Percentiles rank a stretch among this genome's conserved stretches.
Conservation (phyloP, 2,329 filamentous ascomycete species). For the Kalmusia sp. region DNA sequence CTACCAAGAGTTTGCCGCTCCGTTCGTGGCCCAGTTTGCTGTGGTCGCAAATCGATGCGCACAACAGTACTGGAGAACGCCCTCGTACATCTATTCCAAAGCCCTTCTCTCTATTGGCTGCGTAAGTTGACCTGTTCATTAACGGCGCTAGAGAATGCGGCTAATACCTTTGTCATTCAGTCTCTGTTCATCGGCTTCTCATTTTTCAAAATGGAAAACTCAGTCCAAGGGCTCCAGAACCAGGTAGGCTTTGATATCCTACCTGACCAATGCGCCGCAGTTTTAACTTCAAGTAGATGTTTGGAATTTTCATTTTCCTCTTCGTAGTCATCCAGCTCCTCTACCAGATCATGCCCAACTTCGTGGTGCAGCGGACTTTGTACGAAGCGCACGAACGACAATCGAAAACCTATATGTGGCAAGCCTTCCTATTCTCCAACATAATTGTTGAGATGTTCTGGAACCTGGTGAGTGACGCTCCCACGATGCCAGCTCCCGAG, state of each 20-base stretch:
- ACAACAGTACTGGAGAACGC: conserved; percentile 91
- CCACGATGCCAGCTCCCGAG: conserved; percentile 35
- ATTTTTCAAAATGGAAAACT: conserved; percentile 75
- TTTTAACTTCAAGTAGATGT: conserved; percentile 58
- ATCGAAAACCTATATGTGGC: conserved; percentile 84
- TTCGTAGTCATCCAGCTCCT: conserved; percentile 82
- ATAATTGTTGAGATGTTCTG: conserved; percentile 86
- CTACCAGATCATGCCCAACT: conserved; percentile 85
- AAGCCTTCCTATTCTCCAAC: conserved; percentile 82
- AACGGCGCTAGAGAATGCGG: neutral
- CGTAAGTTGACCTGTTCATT: conserved; percentile 19
- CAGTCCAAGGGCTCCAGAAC: conserved; percentile 81
- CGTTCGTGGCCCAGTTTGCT: conserved; percentile 71
- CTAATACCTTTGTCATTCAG: neutral
- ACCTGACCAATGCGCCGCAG: neutral
- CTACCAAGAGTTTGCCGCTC: conserved; percentile 81
- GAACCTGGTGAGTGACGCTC: conserved; percentile 61
- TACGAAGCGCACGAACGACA: conserved; percentile 87
- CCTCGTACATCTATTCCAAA: conserved; percentile 89
- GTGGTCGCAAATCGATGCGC: conserved; percentile 78
- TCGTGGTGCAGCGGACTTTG: conserved; percentile 79
- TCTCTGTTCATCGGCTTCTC: conserved; percentile 82
- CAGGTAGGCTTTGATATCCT: conserved; percentile 50
- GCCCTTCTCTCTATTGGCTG: conserved; percentile 68
- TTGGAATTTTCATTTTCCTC: conserved; percentile 80